phyloP scores from a whole-genome alignment of 176 grass and related monocot genomes.

The Puya raimondii region DNA sequence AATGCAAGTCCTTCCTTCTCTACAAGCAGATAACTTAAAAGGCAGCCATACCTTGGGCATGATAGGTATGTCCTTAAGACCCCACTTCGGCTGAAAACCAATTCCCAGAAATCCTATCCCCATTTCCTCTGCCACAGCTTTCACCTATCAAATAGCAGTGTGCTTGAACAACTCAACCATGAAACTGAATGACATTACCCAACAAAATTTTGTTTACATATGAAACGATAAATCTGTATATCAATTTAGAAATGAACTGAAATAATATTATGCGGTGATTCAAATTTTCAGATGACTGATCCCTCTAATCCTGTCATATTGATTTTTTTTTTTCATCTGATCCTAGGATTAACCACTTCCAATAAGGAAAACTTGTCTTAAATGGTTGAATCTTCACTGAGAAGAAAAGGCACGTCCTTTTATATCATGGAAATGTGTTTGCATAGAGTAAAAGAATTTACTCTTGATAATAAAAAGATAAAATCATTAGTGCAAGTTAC shows the following conservation, averaged over 20 bases:
- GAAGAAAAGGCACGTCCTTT: background rate
- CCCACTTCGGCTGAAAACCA: conserved; percentile 96
- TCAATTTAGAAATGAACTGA: no score
- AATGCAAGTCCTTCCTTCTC: background rate
- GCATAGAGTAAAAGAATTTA: background rate
- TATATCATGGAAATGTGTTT: no score
- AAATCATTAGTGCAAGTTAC: conserved; percentile 25
- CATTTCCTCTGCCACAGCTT: conserved; percentile 93
- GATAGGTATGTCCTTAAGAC: conserved; percentile 63
- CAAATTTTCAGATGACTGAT: no score
- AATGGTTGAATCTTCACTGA: background rate
- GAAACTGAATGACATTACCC: background rate
- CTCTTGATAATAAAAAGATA: background rate
- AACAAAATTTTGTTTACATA: no score
- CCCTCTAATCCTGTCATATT: no score
- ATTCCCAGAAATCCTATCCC: conserved; percentile 90
- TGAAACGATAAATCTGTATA: no score
- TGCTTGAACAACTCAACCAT: background rate
- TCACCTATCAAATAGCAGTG: conserved; percentile 51
- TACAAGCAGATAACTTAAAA: conserved; percentile 5
- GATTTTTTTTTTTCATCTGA: background rate
- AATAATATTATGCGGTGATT: background rate
- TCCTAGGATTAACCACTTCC: background rate
- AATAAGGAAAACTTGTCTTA: background rate
- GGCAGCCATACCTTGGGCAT: conserved; percentile 74